Percentiles rank a stretch among this genome's conserved stretches.
Evolutionary conservation across 2,329 filamentous ascomycete genomes (phyloP).

Genomic region (Fusarium setosum): DNA sequence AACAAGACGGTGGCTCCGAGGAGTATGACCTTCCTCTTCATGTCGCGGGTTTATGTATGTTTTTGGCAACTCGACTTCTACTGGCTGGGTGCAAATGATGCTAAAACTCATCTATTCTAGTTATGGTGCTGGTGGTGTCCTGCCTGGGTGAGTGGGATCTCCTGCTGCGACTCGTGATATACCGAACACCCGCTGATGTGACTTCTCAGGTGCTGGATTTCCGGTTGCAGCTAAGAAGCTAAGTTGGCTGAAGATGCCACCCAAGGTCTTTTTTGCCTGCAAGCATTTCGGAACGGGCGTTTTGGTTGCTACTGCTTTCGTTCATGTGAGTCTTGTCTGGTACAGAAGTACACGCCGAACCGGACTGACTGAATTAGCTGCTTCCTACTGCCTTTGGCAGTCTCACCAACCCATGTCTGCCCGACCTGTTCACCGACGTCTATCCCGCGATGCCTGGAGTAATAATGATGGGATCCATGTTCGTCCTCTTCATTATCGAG

Average conservation of each 20-base stretch:
- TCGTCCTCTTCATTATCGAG: conserved; percentile 70
- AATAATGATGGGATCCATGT: conserved; percentile 73
- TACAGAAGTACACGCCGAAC: neutral
- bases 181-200: conserved; percentile 5
- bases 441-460: conserved; percentile 72
- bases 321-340: conserved; percentile 63
- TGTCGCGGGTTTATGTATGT: conserved; percentile 46
- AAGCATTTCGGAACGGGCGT: conserved; percentile 79
- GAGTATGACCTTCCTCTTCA: conserved; percentile 45
- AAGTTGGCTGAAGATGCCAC: conserved; percentile 67
- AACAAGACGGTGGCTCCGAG: neutral
- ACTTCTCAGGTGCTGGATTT: conserved; percentile 57
- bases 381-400: conserved; percentile 70
- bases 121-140: conserved; percentile 44
- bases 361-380: conserved; percentile 49
- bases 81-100: neutral
- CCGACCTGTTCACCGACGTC: conserved; percentile 67
- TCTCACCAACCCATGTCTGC: conserved; percentile 65
- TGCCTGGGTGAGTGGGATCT: conserved; percentile 28
- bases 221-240: conserved; percentile 66
- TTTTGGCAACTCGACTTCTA: neutral
- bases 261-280: conserved; percentile 69
- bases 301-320: conserved; percentile 78
- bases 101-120: conserved; percentile 13
- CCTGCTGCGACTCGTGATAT: neutral